A percentile compares a stretch with the other conserved stretches of the same genome.
Evolutionary conservation across 768 basidiomycete species (phyloP).

Genomic region (Boletus subparvulus): DNA sequence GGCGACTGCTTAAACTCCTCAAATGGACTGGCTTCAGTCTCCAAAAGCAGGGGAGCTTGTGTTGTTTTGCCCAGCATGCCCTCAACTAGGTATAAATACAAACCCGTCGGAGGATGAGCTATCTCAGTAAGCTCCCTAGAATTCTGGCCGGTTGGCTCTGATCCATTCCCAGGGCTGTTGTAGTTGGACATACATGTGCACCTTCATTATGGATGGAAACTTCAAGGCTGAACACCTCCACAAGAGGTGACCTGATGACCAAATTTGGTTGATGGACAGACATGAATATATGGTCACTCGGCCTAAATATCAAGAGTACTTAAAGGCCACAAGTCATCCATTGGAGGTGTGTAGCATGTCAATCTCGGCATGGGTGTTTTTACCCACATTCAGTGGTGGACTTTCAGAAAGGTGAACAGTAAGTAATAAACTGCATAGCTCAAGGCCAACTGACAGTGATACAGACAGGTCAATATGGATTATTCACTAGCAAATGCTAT

Average conservation of each 20-base stretch:
- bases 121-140: background rate
- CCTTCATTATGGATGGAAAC: slow-evolving; percentile 1
- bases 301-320: background rate
- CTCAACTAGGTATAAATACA: slow-evolving; percentile 18
- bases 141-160: background rate
- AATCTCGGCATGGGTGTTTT: too few species aligned
- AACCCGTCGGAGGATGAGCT: background rate
- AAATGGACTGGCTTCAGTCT: slow-evolving; percentile 20
- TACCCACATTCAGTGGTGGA: too few species aligned
- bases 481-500: too few species aligned
- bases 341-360: background rate
- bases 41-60: background rate
- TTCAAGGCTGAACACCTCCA: slow-evolving; percentile 23
- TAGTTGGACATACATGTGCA: background rate
- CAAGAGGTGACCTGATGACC: background rate
- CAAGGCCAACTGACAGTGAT: too few species aligned
- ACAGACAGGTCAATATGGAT: too few species aligned
- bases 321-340: background rate
- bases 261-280: slow-evolving; percentile 4
- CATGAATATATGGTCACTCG: background rate
- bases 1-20: slow-evolving; percentile 17
- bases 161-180: too few species aligned
- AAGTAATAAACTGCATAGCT: too few species aligned
- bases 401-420: too few species aligned
- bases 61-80: slow-evolving; percentile 28